Conservation (phyloP, 2,329 filamentous ascomycete species). For the Knoxdaviesia proteae region DNA sequence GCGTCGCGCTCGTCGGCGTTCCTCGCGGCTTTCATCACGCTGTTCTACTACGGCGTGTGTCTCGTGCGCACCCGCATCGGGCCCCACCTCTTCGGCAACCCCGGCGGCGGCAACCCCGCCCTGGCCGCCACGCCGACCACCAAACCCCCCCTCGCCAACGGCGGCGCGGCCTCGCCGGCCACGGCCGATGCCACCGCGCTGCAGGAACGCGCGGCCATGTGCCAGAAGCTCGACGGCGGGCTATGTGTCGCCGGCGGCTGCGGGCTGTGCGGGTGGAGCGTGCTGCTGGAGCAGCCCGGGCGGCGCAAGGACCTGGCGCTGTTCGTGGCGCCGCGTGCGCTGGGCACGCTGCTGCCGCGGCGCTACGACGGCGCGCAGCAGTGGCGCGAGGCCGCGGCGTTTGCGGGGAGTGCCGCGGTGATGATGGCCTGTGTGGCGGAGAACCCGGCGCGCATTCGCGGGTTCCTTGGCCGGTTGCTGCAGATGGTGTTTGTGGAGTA, state of each 20-base stretch:
- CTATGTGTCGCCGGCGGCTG: constrained; percentile 55
- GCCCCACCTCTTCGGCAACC: constrained; percentile 38
- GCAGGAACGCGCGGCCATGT: not conserved
- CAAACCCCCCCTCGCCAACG: too few species aligned
- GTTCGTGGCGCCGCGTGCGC: constrained; percentile 61
- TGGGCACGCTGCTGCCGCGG: constrained; percentile 54
- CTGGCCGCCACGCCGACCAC: too few species aligned
- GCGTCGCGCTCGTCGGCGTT: constrained; percentile 56
- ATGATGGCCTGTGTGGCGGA: constrained; percentile 48
- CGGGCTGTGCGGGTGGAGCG: constrained; percentile 61
- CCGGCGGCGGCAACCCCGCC: too few species aligned
- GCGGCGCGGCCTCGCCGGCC: too few species aligned
- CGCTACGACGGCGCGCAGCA: constrained; percentile 40
- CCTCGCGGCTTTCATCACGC: constrained; percentile 52
- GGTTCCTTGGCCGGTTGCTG: constrained; percentile 44
- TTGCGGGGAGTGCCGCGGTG: constrained; percentile 46
- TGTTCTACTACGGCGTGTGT: constrained; percentile 77
- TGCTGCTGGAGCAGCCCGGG: constrained; percentile 45
- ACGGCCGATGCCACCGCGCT: constrained; percentile 19
- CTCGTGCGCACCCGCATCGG: constrained; percentile 54
- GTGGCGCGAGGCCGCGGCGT: constrained; percentile 45
- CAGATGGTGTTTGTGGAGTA: constrained; percentile 23
- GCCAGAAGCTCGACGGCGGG: constrained; percentile 34
- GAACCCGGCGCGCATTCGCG: constrained; percentile 40
- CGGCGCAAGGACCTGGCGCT: constrained; percentile 56